Conservation (phyloP, 2,329 filamentous ascomycete genomes). For the Aureobasidium sp. region DNA sequence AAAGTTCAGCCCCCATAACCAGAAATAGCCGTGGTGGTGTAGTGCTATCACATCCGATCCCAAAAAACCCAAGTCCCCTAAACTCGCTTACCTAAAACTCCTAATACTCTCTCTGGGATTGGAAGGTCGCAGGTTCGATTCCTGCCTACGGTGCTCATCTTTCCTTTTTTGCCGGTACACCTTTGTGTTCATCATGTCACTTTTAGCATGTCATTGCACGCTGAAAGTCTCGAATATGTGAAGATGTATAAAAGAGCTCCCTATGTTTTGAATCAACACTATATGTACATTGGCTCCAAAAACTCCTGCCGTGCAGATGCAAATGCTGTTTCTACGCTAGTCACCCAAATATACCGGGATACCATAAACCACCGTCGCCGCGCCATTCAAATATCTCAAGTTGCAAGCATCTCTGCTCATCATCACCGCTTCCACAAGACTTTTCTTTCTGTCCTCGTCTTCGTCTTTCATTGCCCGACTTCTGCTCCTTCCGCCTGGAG, state of each 20-base stretch:
- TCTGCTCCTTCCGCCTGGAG: slow-evolving; percentile 21
- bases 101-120: background rate
- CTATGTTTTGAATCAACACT: background rate
- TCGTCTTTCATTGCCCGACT: slow-evolving; percentile 24
- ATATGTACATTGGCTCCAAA: background rate
- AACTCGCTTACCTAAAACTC: too few relatives aligned
- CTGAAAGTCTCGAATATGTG: background rate
- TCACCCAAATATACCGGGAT: slow-evolving; percentile 73
- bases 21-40: background rate
- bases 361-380: slow-evolving; percentile 88
- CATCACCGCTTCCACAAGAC: slow-evolving; percentile 72
- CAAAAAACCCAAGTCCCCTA: too few relatives aligned
- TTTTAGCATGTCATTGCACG: background rate
- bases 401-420: slow-evolving; percentile 70
- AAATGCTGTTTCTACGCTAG: background rate
- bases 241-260: background rate
- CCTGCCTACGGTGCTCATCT: background rate
- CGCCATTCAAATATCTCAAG: slow-evolving; percentile 85
- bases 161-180: background rate
- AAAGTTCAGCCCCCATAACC: background rate
- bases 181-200: background rate
- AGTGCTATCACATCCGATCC: background rate
- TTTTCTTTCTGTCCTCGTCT: slow-evolving; percentile 32
- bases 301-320: background rate
- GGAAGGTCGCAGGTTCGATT: background rate